Conservation (phyloP, 805 yeast genomes). For the Pichia heedii region DNA sequence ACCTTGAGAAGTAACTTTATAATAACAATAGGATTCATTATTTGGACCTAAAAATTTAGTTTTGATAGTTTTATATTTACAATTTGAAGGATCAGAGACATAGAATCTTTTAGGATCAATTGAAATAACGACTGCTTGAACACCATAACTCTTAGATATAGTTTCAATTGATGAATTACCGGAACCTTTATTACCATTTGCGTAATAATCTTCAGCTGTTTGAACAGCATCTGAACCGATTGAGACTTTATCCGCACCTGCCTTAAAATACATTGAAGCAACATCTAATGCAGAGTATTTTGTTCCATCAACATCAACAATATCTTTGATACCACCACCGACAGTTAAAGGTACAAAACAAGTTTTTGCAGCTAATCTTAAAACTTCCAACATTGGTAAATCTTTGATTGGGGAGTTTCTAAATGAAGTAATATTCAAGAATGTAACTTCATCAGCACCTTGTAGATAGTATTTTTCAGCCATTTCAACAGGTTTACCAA, state of each 20-base stretch:
- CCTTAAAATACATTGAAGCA: conserved; percentile 83
- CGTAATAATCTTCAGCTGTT: conserved; percentile 79
- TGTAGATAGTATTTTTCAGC: conserved; percentile 85
- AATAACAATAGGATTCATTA: conserved; percentile 85
- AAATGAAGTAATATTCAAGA: conserved; percentile 90
- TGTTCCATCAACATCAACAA: conserved; percentile 78
- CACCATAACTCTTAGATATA: conserved; percentile 85
- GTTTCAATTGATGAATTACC: conserved; percentile 91
- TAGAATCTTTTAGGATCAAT: conserved; percentile 94
- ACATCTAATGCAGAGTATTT: conserved; percentile 77
- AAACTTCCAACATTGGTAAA: conserved; percentile 91
- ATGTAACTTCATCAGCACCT: conserved; percentile 97
- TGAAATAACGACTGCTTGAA: conserved; percentile 95
- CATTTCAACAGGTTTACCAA: conserved; percentile 93
- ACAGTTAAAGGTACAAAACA: conserved; percentile 96
- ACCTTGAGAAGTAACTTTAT: conserved; percentile 93
- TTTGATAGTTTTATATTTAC: conserved; percentile 54
- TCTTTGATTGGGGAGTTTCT: conserved; percentile 89
- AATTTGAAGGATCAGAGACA: conserved; percentile 50
- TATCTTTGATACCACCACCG: conserved; percentile 96
- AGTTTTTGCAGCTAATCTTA: conserved; percentile 73
- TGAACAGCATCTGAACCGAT: conserved; percentile 96
- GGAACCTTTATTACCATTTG: conserved; percentile 42
- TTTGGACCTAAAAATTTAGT: conserved; percentile 72
- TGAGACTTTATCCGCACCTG: conserved; percentile 97